Evolutionary conservation across 106 monocot genomes (phyloP).

Genomic region (Phalaenopsis equestris): DNA sequence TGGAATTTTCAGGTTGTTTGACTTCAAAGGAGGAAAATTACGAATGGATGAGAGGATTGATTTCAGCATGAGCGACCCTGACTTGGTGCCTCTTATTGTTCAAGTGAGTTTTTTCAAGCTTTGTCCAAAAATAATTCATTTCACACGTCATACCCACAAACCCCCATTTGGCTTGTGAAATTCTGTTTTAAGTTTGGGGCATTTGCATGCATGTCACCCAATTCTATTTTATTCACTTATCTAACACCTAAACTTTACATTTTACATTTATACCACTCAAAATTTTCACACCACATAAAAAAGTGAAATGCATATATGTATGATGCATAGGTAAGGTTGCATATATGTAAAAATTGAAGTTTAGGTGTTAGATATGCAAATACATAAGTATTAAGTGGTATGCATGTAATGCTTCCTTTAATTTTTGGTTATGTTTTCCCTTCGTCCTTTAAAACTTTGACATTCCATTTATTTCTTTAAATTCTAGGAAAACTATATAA

Average conservation of each 20-base stretch:
- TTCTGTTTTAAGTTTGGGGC: neutral
- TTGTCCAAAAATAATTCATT: neutral
- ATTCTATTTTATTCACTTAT: neutral
- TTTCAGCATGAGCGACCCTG: constrained; percentile 96
- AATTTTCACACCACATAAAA: too few relatives aligned
- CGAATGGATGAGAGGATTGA: constrained; percentile 97
- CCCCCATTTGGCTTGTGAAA: neutral
- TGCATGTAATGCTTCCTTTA: too few relatives aligned
- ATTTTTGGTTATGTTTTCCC: too few relatives aligned
- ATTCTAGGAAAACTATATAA: constrained; percentile 93
- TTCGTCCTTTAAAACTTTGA: neutral
- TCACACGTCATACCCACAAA: neutral
- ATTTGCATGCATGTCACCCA: neutral
- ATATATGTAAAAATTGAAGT: too few relatives aligned
- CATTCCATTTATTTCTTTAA: constrained; percentile 9
- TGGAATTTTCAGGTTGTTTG: constrained; percentile 59
- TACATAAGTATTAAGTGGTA: too few relatives aligned
- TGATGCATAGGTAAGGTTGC: too few relatives aligned
- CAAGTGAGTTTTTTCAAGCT: constrained; percentile 44
- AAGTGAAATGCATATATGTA: too few relatives aligned
- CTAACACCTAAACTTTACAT: too few relatives aligned
- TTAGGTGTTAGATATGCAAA: too few relatives aligned
- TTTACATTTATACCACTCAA: too few relatives aligned
- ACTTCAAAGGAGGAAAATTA: constrained; percentile 83
- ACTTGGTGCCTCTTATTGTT: constrained; percentile 90